Evolutionary conservation across 139 green algal genomes (phyloP).

Genomic region (Eudorina sp.): DNA sequence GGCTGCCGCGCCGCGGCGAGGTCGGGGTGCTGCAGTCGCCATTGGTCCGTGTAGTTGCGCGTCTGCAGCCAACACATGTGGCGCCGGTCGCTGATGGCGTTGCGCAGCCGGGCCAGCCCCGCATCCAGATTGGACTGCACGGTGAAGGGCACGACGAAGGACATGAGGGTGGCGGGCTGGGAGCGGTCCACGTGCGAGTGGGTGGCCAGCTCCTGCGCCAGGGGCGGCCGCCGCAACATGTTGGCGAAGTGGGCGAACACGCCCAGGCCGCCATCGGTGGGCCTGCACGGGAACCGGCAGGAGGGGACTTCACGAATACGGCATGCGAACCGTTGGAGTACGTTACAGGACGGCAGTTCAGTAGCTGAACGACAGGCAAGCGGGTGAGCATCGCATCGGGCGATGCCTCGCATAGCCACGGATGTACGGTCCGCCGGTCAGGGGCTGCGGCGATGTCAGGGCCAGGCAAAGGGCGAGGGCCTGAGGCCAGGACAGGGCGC

Average conservation of each 20-base stretch:
- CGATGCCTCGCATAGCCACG: too few relatives aligned
- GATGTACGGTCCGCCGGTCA: too few relatives aligned
- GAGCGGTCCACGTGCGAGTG: slow-evolving; percentile 20
- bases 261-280: slow-evolving; percentile 35
- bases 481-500: too few relatives aligned
- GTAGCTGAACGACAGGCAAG: too few relatives aligned
- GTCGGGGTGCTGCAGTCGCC: slow-evolving; percentile 25
- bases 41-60: slow-evolving; percentile 31
- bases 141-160: slow-evolving; percentile 31
- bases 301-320: too few relatives aligned
- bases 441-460: too few relatives aligned
- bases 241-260: slow-evolving; percentile 38
- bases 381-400: too few relatives aligned
- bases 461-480: too few relatives aligned
- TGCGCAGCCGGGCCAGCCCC: not conserved
- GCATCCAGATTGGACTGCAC: not conserved
- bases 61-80: not conserved
- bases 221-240: slow-evolving; percentile 23
- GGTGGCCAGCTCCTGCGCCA: slow-evolving; percentile 39
- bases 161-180: slow-evolving; percentile 47
- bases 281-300: too few relatives aligned
- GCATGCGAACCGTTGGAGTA: too few relatives aligned
- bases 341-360: too few relatives aligned
- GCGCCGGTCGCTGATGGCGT: not conserved
- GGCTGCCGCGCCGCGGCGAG: not conserved